Base-by-base conservation (phyloP, 495 filamentous ascomycete species). In the Hypoxylon subgilvum region DNA sequence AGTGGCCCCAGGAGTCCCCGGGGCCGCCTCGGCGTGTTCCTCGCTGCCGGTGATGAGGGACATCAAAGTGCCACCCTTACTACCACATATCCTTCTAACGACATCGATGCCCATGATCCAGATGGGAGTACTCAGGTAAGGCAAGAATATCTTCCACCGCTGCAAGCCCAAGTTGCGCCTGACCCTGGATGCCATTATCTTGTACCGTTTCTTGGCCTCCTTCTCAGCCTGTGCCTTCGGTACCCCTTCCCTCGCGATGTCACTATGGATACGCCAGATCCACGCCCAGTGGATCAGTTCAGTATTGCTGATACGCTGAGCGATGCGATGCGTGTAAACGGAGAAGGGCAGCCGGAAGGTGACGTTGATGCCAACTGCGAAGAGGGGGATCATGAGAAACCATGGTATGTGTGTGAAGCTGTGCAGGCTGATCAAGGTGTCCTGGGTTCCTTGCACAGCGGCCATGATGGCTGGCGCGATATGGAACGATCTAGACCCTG, bases 71-170 rank as follows among this genome's bases (percentile, higher is more conserved):
- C 86, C 84, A 1, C 65, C 69, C 9, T 75, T 71, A 13, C 74
- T 79, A 3, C 86, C 87, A 46, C 80, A 82, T 78, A 92, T 84
- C 21, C 76, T 73, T 18, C 91, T 73, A 9, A 95, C 38, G 23
- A 80, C 78, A 59, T 93, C 88, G 56, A 89, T 88, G 23, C 85
- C 76, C 9, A 78, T 61, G 13, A 94, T 62, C 81, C 86, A 95
- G 16, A 90, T 63, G 0, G 90, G 90, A 0, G 92, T 39, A 57
- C 86, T 82, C 2, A 69, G 36, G 2, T n/a, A n/a, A 85, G 9
- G 12, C 79, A 59, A 13, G 70, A 30, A 40, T 64, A 80, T 55
- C 60, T 79, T 85, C 80, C 82, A 88, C 17, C 41, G 48, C 50
- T 81, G 70, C 18, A 87, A 72, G 0, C 75, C 71, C 56, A 76